phyloP scores from a whole-genome alignment of 2,329 filamentous ascomycete species.

The Hypoxylon sp. region DNA sequence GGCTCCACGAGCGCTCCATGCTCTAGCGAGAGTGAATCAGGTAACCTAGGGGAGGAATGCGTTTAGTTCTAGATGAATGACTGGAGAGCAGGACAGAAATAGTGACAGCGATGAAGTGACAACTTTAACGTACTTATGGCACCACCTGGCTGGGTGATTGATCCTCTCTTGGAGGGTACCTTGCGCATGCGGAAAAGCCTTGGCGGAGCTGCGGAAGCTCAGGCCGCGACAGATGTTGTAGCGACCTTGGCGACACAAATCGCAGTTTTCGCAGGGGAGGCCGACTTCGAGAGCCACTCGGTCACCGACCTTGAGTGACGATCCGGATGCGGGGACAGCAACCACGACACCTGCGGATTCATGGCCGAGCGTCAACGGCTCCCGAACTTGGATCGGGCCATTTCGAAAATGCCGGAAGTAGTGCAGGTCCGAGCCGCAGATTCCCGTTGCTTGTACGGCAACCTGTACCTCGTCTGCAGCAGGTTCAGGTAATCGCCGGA shows the following conservation, averaged over 20 bases:
- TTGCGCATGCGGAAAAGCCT: slow-evolving; percentile 68
- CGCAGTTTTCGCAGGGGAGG: slow-evolving; percentile 65
- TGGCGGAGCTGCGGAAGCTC: slow-evolving; percentile 69
- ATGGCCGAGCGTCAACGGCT: slow-evolving; percentile 71
- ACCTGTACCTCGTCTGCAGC: slow-evolving; percentile 70
- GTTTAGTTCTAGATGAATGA: background rate
- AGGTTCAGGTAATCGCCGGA: slow-evolving; percentile 66
- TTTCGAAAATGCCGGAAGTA: slow-evolving; percentile 76
- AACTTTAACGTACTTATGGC: slow-evolving; percentile 61
- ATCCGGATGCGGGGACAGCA: slow-evolving; percentile 65
- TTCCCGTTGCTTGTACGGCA: slow-evolving; percentile 70
- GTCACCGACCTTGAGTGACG: slow-evolving; percentile 72
- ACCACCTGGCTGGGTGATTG: slow-evolving; percentile 68
- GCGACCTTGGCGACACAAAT: slow-evolving; percentile 64
- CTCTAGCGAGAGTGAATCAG: slow-evolving; percentile 61
- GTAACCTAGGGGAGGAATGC: slow-evolving; percentile 56
- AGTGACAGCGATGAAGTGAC: background rate
- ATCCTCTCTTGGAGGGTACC: slow-evolving; percentile 69
- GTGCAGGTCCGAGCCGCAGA: slow-evolving; percentile 76
- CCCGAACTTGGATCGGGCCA: slow-evolving; percentile 71
- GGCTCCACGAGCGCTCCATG: slow-evolving; percentile 71
- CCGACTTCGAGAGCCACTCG: slow-evolving; percentile 73
- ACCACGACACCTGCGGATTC: slow-evolving; percentile 76
- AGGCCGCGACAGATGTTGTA: slow-evolving; percentile 72
- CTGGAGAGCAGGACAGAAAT: background rate